Base-by-base conservation (phyloP, 2,329 filamentous ascomycete genomes). In the Phialophora verrucosa region DNA sequence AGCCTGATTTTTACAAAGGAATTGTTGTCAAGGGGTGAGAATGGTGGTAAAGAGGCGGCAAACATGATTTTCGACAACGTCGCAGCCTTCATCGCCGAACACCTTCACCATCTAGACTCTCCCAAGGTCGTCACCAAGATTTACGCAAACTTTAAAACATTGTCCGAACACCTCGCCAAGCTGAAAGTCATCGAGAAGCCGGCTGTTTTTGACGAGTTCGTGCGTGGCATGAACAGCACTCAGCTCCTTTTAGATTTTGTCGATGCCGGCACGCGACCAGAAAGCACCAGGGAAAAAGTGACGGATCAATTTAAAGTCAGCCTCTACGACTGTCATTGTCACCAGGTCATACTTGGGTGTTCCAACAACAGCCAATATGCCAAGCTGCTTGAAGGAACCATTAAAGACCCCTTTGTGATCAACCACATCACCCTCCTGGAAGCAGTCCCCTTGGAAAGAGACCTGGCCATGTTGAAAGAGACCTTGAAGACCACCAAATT, bases 331-430 rank as follows among this genome's bases (percentile, higher is more conserved):
- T 83, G 82, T 68, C 85, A 87, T 70, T 89, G 87, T 73, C 85
- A 84, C 61, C 85, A 87, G 63, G 82, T 89, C 60, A 78, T 88
- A 57, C 79, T 89, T 42, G 87, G 86, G 8, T 87, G 85, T 74
- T 84, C 84, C 14, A 83, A 85, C 65, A 84, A 86, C 75, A 82
- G 82, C 63, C 80, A 83, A 25, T 88, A 87, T 74, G 81, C 82
- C 27, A 78, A 79, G 11, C 76, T 84, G 42, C 76, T 89, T 11
- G 82, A 85, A 72, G 79, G 84, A 38, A 80, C 81, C 59, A 74
- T 80, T 56, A 76, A 78, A 64, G 82, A 85, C 62, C 70, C 77
- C 20, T 76, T 80, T 51, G 78, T 82, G 25, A 74, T 79, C 8
- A 76, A 78, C 25, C 82, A 83, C 56, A 80, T 88, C 47, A 84